A percentile compares a stretch with the other conserved stretches of the same genome.
Conservation (phyloP, 495 filamentous ascomycete genomes). For the Penicillium bialowiezense region DNA sequence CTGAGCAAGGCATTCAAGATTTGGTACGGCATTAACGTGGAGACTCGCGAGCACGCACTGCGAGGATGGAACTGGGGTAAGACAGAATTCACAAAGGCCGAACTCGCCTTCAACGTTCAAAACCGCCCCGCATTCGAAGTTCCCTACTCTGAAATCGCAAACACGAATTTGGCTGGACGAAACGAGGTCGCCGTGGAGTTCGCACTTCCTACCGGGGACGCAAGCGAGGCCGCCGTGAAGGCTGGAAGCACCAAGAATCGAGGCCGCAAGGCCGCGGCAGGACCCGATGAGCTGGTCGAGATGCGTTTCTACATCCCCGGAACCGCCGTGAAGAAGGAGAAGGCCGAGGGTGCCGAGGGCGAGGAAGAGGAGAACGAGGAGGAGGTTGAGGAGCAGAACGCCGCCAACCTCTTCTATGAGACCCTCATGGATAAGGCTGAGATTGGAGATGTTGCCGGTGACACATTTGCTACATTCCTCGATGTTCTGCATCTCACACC, state of each 20-base stretch:
- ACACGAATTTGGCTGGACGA: conserved; percentile 95
- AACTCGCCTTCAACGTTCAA: conserved; percentile 93
- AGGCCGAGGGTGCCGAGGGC: conserved; percentile 66
- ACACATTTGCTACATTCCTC: conserved; percentile 95
- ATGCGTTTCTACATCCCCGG: conserved; percentile 99
- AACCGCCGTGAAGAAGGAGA: conserved; percentile 80
- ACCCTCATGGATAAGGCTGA: conserved; percentile 98
- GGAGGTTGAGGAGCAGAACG: conserved; percentile 83
- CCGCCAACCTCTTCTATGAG: conserved; percentile 93
- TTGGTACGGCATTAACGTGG: conserved; percentile 92
- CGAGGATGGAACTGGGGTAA: conserved; percentile 99
- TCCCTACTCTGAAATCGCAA: conserved; percentile 95
- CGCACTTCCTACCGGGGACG: conserved; percentile 59
- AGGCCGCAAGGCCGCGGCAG: conserved; percentile 85
- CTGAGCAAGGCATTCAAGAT: conserved; percentile 87
- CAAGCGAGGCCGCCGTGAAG: conserved; percentile 68
- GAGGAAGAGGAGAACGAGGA: conserved; percentile 70
- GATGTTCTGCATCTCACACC: conserved; percentile 97
- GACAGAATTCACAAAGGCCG: conserved; percentile 91
- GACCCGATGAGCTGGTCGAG: conserved; percentile 89
- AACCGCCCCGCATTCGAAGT: conserved; percentile 97
- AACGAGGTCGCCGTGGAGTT: conserved; percentile 98
- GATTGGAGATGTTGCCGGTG: conserved; percentile 96
- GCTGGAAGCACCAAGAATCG: conserved; percentile 70
- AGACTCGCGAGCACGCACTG: conserved; percentile 88